Percentiles rank a stretch among this genome's conserved stretches.
These are phyloP conservation scores for Hygrocybe punicea DNA, from an alignment of 768 basidiomycete genomes.

Conservation along the genomic window DNA sequence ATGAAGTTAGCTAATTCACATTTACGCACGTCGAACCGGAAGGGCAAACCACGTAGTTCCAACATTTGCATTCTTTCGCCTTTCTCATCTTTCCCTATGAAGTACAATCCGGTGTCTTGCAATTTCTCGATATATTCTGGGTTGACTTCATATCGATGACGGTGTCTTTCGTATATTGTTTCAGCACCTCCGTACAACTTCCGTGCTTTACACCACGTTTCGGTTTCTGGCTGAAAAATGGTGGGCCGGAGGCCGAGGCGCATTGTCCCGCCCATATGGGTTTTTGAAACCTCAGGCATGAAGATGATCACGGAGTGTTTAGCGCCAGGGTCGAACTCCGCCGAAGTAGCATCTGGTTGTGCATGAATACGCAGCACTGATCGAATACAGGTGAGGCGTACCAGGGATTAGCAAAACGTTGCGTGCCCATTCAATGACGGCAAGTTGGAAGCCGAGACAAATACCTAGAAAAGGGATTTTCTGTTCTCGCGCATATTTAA, in stretches of 20 bases:
- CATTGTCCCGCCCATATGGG: slow-evolving; percentile 99
- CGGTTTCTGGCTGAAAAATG: slow-evolving; percentile 70
- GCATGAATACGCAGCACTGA: background rate
- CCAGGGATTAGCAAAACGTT: slow-evolving; percentile 71
- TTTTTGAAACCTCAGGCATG: slow-evolving; percentile 98
- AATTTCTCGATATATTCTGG: slow-evolving; percentile 77
- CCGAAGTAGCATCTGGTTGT: slow-evolving; percentile 71
- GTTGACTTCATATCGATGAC: slow-evolving; percentile 95
- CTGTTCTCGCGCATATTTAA: slow-evolving; percentile 94
- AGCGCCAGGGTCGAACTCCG: slow-evolving; percentile 67
- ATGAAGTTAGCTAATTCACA: background rate
- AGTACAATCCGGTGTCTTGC: slow-evolving; percentile 56
- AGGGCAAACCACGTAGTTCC: slow-evolving; percentile 70
- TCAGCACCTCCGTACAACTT: slow-evolving; percentile 78
- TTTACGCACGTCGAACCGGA: background rate
- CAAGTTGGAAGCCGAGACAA: slow-evolving; percentile 96
- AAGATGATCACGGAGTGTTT: slow-evolving; percentile 81
- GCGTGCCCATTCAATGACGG: slow-evolving; percentile 92
- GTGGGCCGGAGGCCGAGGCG: slow-evolving; percentile 97
- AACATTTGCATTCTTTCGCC: slow-evolving; percentile 97
- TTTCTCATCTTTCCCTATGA: slow-evolving; percentile 88
- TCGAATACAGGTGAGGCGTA: slow-evolving; percentile 23
- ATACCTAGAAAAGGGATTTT: slow-evolving; percentile 94
- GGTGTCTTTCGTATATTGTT: slow-evolving; percentile 93
- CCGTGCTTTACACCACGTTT: slow-evolving; percentile 67